These are phyloP conservation scores for Stachybotrys chlorohalonatus DNA, from an alignment of 2,329 filamentous ascomycete genomes.

Conservation along the genomic window DNA sequence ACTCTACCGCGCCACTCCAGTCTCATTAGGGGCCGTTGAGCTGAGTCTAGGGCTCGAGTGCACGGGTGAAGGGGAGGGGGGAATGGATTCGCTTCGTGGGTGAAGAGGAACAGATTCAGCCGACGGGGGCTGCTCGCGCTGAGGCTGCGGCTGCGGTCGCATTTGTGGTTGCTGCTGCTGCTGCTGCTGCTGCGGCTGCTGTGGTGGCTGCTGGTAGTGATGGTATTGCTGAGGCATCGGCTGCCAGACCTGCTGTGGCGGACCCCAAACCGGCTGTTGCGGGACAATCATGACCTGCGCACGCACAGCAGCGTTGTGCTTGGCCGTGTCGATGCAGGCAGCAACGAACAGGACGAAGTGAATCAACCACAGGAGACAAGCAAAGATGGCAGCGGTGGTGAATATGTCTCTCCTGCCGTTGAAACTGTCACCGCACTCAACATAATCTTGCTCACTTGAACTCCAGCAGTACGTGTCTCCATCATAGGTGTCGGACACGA, in stretches of 20 bases:
- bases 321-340: constrained; percentile 28
- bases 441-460: constrained; percentile 2
- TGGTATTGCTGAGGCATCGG: constrained; percentile 9
- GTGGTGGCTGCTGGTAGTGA: not conserved
- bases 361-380: constrained; percentile 14
- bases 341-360: constrained; percentile 30
- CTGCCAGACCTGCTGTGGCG: constrained; percentile 19
- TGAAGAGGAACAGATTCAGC: too few species aligned
- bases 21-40: too few species aligned
- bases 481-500: constrained; percentile 3
- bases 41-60: too few species aligned
- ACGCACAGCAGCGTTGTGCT: constrained; percentile 14
- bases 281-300: constrained; percentile 15
- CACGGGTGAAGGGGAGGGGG: too few species aligned
- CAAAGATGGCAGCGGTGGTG: constrained; percentile 12
- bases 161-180: too few species aligned
- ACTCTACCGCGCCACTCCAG: too few species aligned
- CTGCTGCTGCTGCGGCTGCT: too few species aligned
- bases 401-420: constrained; percentile 6
- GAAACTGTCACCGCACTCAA: constrained; percentile 1
- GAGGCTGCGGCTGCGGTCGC: too few species aligned
- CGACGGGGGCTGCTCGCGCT: too few species aligned
- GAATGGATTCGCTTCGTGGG: too few species aligned
- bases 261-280: constrained; percentile 18
- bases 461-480: constrained; percentile 4